Conservation (phyloP, 1,284 basidiomycete genomes). For the Mrakiaceae sp. region DNA sequence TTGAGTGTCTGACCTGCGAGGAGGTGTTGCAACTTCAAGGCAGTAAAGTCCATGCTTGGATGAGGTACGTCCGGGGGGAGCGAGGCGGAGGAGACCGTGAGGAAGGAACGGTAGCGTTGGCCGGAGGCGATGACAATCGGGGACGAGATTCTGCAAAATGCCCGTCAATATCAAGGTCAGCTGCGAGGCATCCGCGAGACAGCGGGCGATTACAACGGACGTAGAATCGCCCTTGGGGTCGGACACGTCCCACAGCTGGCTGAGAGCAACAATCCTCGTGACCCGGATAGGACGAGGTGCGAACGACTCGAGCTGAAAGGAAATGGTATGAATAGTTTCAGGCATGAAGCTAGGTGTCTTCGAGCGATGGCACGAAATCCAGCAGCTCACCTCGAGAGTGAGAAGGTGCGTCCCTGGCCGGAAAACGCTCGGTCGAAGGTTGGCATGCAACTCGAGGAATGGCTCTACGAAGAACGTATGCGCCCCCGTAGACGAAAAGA, state of each 20-base stretch:
- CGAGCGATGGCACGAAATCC: not conserved
- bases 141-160: not conserved
- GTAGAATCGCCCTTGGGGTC: not conserved
- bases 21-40: conserved; percentile 10
- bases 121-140: not conserved
- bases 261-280: conserved; percentile 15
- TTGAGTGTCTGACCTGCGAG: conserved; percentile 1
- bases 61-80: not conserved
- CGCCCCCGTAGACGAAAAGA: conserved; percentile 15
- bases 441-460: conserved; percentile 12
- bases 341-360: not conserved
- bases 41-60: conserved; percentile 7
- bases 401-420: not conserved
- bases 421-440: not conserved
- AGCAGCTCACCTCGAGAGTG: conserved; percentile 8
- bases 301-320: conserved; percentile 7
- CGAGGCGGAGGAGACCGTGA: not conserved
- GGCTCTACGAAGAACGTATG: conserved; percentile 21
- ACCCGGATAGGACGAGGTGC: conserved; percentile 13
- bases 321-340: not conserved
- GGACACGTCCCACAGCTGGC: conserved; percentile 18
- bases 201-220: not conserved
- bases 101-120: not conserved
- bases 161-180: not conserved
- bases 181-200: not conserved